These are phyloP conservation scores for Ophiostoma triangulosporum DNA, from an alignment of 2,329 filamentous ascomycete genomes.

Conservation along the genomic window DNA sequence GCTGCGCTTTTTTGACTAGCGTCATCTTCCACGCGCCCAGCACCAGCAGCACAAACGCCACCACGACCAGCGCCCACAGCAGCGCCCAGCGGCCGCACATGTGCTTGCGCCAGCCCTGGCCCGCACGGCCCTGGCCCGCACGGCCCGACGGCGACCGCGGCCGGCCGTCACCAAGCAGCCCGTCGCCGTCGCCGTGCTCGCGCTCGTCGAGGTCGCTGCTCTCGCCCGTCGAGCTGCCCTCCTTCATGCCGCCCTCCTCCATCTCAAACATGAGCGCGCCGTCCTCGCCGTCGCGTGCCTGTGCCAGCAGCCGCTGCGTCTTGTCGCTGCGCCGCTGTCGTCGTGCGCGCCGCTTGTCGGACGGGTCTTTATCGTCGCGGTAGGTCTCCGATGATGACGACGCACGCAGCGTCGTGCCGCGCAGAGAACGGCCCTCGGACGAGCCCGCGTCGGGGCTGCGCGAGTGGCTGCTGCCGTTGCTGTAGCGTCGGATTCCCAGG, in stretches of 20 bases:
- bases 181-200: conserved; percentile 45
- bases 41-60: conserved; percentile 42
- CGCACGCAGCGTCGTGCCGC: conserved; percentile 20
- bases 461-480: conserved; percentile 22
- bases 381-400: conserved; percentile 20
- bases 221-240: conserved; percentile 49
- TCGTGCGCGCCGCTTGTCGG: conserved; percentile 17
- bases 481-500: conserved; percentile 20
- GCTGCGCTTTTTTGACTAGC: conserved; percentile 23
- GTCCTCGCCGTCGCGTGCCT: conserved; percentile 50
- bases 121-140: not conserved
- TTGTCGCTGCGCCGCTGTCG: conserved; percentile 38
- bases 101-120: conserved; percentile 17
- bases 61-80: conserved; percentile 36
- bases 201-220: conserved; percentile 49
- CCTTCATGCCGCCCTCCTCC: conserved; percentile 65
- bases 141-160: not conserved
- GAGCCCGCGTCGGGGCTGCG: not conserved
- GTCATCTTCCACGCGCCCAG: conserved; percentile 47
- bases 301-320: conserved; percentile 36
- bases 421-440: not conserved
- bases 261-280: conserved; percentile 77
- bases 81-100: conserved; percentile 38
- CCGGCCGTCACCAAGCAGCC: not conserved
- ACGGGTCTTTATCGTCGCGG: conserved; percentile 12